Percentiles rank a stretch among this genome's conserved stretches.
phyloP scores from a whole-genome alignment of 352 stramenopile genomes.

The Globisporangium uncinulatum region DNA sequence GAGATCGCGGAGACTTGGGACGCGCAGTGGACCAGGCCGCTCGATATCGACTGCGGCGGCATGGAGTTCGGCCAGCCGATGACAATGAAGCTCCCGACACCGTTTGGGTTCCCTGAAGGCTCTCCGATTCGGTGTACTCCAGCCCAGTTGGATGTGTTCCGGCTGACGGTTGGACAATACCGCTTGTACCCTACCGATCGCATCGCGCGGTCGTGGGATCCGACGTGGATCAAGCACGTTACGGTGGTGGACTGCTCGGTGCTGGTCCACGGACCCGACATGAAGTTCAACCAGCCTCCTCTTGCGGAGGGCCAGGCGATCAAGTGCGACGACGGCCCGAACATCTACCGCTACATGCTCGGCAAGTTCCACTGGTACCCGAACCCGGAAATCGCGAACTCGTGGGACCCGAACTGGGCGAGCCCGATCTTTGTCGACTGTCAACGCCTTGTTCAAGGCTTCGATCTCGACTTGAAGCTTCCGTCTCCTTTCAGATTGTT shows the following conservation, averaged over 20 bases:
- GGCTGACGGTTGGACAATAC: conserved; percentile 2
- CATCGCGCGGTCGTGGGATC: conserved; percentile 21
- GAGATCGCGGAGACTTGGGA: conserved; percentile 12
- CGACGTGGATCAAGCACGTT: neutral
- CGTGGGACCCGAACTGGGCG: conserved; percentile 18
- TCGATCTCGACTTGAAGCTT: neutral
- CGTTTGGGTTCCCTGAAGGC: neutral
- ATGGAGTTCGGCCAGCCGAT: conserved; percentile 8
- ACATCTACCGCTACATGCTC: conserved; percentile 13
- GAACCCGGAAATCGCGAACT: conserved; percentile 10
- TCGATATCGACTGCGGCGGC: conserved; percentile 15
- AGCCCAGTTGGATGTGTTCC: neutral
- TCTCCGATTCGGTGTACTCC: conserved; percentile 8
- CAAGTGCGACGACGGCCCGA: conserved; percentile 6
- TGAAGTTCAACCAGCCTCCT: conserved; percentile 12
- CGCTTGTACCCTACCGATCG: conserved; percentile 15
- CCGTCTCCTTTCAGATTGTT: neutral
- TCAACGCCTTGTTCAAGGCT: neutral
- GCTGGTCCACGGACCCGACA: conserved; percentile 7
- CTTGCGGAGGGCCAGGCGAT: conserved; percentile 16
- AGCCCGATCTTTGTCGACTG: conserved; percentile 17
- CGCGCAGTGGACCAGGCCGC: conserved; percentile 7
- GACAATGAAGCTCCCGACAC: neutral
- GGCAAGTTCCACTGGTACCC: conserved; percentile 13
- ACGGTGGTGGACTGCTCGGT: conserved; percentile 12